Conservation (phyloP, 768 basidiomycete species). For the Lactarius evosmus region DNA sequence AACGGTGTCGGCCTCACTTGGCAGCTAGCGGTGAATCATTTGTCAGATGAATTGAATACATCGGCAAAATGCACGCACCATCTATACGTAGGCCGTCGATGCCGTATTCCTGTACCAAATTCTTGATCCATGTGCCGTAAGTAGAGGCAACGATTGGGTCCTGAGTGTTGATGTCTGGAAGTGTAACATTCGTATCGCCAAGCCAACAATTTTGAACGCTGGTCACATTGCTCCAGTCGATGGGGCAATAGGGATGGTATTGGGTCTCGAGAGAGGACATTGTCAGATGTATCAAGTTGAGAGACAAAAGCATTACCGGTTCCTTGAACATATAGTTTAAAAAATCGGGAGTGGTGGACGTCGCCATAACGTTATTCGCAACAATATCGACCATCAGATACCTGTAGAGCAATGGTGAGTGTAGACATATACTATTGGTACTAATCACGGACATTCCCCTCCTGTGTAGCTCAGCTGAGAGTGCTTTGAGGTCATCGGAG, state of each 20-base stretch:
- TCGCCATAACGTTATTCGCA: slow-evolving; percentile 82
- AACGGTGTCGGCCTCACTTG: slow-evolving; percentile 32
- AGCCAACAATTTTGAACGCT: slow-evolving; percentile 81
- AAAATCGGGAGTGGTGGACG: slow-evolving; percentile 57
- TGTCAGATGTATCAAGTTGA: slow-evolving; percentile 15
- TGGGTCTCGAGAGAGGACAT: slow-evolving; percentile 43
- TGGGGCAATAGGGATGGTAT: slow-evolving; percentile 77
- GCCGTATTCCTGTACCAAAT: slow-evolving; percentile 63
- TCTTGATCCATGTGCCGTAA: slow-evolving; percentile 67
- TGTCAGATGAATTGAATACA: slow-evolving; percentile 4
- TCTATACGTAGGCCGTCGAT: slow-evolving; percentile 91
- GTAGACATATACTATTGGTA: neutral
- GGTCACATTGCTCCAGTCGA: slow-evolving; percentile 66
- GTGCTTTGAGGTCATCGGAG: slow-evolving; percentile 63
- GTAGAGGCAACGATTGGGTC: slow-evolving; percentile 57
- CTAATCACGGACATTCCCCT: slow-evolving; percentile 57
- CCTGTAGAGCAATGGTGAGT: slow-evolving; percentile 34
- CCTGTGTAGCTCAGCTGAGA: slow-evolving; percentile 62
- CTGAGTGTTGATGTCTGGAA: slow-evolving; percentile 78
- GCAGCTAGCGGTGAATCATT: slow-evolving; percentile 30
- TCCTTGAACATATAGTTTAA: slow-evolving; percentile 69
- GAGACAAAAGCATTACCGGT: slow-evolving; percentile 38
- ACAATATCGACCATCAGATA: slow-evolving; percentile 86
- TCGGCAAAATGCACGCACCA: slow-evolving; percentile 36
- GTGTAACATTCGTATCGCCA: slow-evolving; percentile 68